Evolutionary conservation across 345 rosid genomes (phyloP), one percentile per base, ranked within the genome.

Genomic region (Arabidopsis suecica): DNA sequence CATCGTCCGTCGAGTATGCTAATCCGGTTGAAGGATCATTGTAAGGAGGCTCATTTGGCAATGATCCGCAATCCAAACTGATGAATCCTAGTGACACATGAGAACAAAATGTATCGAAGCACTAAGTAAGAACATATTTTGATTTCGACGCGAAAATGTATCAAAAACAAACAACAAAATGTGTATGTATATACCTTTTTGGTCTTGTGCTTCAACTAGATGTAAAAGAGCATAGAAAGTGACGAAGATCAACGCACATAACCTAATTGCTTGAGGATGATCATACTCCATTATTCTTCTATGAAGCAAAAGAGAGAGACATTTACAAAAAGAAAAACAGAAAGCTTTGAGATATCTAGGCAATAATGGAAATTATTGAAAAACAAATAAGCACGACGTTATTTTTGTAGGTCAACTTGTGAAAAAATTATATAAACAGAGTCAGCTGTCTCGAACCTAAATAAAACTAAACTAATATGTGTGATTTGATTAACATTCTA

Each of bases 41-140:
- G 41, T 72, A 72, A 42, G 77, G 34, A 33, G 23, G 56, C 48
- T 65, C 63, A 48, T 34, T 66, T 23, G 73, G 58, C 11, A 40
- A 30, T 56, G 34, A 18, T 3, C 78, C 81, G 8, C 81, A 78
- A 65, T 72, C 81, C 73, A 78, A 71, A 38, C 73, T 78, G 33
- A 72, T 72, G 69, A 78, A 78, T 22, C 81, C 81, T 78, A 67
- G 13, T 65, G 58, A 47, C 14, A 57, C 38, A 49, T 8, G 12
- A 8, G 47, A 45, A 44, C 9, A 6, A 56, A 49, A 56, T 66
- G 42, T 25, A n/a, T 47, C 2, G 34, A 25, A 65, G 13, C 3
- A 53, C 65, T 60, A 61, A 50, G 22, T 28, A 22, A 53, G 14
- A 54, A 9, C 9, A 20, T 3, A 9, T 9, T 28, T 23, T 23